Evolutionary conservation across 768 basidiomycete species (phyloP), one percentile per base, ranked within the genome.

Genomic region (Leccinum truebloodii): DNA sequence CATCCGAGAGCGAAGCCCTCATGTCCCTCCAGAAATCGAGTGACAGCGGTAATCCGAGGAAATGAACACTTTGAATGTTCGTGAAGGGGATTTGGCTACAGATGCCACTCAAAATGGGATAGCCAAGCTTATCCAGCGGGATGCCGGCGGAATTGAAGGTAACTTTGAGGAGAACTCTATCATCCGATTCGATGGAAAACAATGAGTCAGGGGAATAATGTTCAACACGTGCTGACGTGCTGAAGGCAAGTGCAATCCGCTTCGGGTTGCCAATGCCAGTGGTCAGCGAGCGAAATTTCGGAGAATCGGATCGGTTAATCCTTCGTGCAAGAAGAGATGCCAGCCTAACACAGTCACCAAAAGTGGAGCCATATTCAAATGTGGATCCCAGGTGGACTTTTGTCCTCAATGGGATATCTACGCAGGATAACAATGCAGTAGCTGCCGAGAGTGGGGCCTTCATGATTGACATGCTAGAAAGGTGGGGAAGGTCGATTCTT

Each of bases 91-190:
- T 20, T n/a, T 4, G 4, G n/a, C n/a, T n/a, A 20, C 41, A 20
- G 4, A 44, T 20, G n/a, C n/a, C 5, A 2, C 16, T 41, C 39
- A 41, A 18, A 9, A 41, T 0, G 41, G 8, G 4, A n/a, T n/a
- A 18, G 9, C 4, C 41, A 10, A 41, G 41, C n/a, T 8, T 0
- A 9, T n/a, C 4, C 18, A 9, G 9, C 18, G 39, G 18, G 14
- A 0, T 18, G 9, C 0, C 18, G 1, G 3, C 8, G 2, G 9
- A 9, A 20, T 3, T 0, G 41, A 44, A 44, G 20, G 0, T 10
- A n/a, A 20, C 41, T 44, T 20, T 20, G 10, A 44, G n/a, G 2
- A 4, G 44, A 44, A 0, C 4, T 4, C 4, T 5, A 20, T 20
- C 18, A n/a, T 44, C 10, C 2, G 44, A 44, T 12, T 0, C 5